Evolutionary conservation across 108 stramenopile genomes (phyloP), one percentile per base, ranked within the genome.

Genomic region (Cyclostephanos tholiformis): DNA sequence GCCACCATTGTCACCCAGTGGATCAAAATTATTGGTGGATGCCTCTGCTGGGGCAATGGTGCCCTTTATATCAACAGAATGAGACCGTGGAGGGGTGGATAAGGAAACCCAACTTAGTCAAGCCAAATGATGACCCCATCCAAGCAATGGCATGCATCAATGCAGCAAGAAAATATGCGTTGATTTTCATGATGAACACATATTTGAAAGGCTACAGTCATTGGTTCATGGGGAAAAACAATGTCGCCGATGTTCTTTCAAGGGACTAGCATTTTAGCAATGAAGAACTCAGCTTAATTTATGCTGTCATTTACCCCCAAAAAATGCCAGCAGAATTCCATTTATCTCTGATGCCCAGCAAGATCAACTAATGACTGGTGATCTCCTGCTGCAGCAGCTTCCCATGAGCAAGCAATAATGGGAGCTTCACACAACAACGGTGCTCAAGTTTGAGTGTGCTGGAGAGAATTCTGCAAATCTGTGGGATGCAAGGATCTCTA

Each of bases 331-430:
- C 22, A 16, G 25, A 65, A 36, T 78, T 78, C 67, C 11, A 57
- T 4, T 65, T 72, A 36, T 16, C 16, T 46, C 77, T 71, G 17
- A 11, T 78, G 17, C 71, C 77, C 56, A 71, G 65, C 2, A 30
- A 78, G 51, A 78, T 69, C 23, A 17, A 20, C 67, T 56, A 52
- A 1, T 78, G 70, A 63, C 46, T 78, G 77, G 72, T 50, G 63
- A n/a, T n/a, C 66, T 43, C 0, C 19, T 56, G 70, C 71, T 78
- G 77, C 73, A 51, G 63, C 63, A 8, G 0, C 44, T 64, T 29
- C 56, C 71, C 43, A 20, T 49, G 65, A 79, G 35, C 55, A 25
- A 72, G 72, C 72, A 66, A 63, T 77, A 58, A 72, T 46, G 19
- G 46, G 66, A 73, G 38, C 17, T 36, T 67, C 77, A 72, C 65